These are phyloP conservation scores for Zygosaccharomyces siamensis DNA, from an alignment of 805 yeast species.

Conservation along the genomic window DNA sequence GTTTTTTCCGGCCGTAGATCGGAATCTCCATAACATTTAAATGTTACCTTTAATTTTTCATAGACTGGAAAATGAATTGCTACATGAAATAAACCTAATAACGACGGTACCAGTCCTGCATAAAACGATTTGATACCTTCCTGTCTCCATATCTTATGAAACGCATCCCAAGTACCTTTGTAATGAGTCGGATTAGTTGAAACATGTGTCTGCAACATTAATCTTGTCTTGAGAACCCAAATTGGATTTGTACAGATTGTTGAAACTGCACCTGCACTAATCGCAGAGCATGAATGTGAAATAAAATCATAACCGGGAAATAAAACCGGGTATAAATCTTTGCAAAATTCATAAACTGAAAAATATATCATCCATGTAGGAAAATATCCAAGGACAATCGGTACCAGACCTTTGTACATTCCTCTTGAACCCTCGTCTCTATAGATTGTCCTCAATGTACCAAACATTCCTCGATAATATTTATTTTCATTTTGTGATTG, in stretches of 20 bases:
- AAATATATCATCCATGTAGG: constrained; percentile 98
- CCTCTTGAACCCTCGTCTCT: constrained; percentile 80
- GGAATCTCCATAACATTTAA: constrained; percentile 34
- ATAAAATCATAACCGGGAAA: constrained; percentile 36
- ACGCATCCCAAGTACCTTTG: constrained; percentile 79
- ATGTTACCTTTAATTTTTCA: constrained; percentile 64
- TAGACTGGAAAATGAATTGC: constrained; percentile 95
- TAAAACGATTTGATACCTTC: constrained; percentile 84
- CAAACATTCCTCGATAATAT: constrained; percentile 54
- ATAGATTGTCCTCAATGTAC: constrained; percentile 61
- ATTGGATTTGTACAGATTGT: constrained; percentile 87
- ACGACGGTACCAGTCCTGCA: constrained; percentile 84
- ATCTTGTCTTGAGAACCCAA: constrained; percentile 94
- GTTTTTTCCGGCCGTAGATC: constrained; percentile 21
- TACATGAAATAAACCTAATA: constrained; percentile 86
- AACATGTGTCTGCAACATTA: constrained; percentile 71
- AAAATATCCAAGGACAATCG: constrained; percentile 89
- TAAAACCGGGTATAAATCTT: constrained; percentile 46
- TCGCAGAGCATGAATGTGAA: constrained; percentile 52
- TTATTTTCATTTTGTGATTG: constrained; percentile 24
- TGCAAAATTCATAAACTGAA: constrained; percentile 79
- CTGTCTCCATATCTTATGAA: constrained; percentile 63
- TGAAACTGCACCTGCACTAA: constrained; percentile 83
- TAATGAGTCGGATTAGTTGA: constrained; percentile 36
- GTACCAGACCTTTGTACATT: constrained; percentile 82